phyloP scores from a whole-genome alignment of 2,329 filamentous ascomycete genomes.

The Exophiala xenobiotica region DNA sequence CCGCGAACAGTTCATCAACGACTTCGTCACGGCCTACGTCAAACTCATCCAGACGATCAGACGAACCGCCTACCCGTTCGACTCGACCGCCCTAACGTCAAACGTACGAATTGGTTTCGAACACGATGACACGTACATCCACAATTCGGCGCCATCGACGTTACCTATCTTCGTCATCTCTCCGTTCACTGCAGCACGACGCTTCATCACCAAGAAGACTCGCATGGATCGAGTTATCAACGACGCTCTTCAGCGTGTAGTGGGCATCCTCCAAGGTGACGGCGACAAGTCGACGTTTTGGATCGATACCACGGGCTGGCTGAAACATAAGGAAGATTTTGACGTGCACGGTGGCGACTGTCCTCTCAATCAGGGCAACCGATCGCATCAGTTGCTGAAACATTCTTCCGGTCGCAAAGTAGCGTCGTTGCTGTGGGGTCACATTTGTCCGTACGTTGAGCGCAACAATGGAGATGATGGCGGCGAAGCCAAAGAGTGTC shows the following conservation, averaged over 20 bases:
- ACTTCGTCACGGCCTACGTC: slow-evolving; percentile 32
- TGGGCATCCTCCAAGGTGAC: slow-evolving; percentile 35
- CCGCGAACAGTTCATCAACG: slow-evolving; percentile 14
- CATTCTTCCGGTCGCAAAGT: slow-evolving; percentile 38
- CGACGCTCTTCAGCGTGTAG: slow-evolving; percentile 27
- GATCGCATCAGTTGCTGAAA: slow-evolving; percentile 21
- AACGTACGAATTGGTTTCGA: slow-evolving; percentile 3
- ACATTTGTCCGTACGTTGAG: slow-evolving; percentile 39
- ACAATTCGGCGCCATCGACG: slow-evolving; percentile 29
- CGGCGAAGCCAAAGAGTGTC: slow-evolving; percentile 29
- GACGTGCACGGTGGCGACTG: slow-evolving; percentile 27
- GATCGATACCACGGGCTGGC: slow-evolving; percentile 44
- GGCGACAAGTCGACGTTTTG: slow-evolving; percentile 40
- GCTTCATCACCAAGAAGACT: slow-evolving; percentile 34
- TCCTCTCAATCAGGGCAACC: slow-evolving; percentile 28
- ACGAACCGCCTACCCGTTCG: slow-evolving; percentile 30
- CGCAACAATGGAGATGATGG: not conserved
- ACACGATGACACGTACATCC: slow-evolving; percentile 23
- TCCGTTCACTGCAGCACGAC: slow-evolving; percentile 37
- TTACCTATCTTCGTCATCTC: slow-evolving; percentile 41
- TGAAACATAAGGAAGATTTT: slow-evolving; percentile 31
- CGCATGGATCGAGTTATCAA: slow-evolving; percentile 14
- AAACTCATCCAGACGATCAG: slow-evolving; percentile 39
- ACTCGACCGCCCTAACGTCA: slow-evolving; percentile 8
- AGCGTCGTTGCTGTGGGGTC: slow-evolving; percentile 38